Conservation (phyloP, 2,329 filamentous ascomycete species). For the Pezicula rhizophila region DNA sequence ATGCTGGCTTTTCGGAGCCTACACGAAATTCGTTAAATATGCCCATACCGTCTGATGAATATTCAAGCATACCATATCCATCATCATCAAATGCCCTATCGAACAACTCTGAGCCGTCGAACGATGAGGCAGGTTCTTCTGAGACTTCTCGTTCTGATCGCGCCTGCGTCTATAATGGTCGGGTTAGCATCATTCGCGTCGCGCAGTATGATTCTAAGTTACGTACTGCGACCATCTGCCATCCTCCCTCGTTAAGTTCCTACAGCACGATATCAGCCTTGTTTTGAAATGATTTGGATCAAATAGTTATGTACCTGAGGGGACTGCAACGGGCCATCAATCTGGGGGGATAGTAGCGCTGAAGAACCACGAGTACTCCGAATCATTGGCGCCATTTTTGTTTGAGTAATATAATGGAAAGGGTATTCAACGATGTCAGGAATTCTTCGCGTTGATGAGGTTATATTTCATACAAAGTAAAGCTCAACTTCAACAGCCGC, state of each 20-base stretch:
- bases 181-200: not conserved
- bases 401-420: not conserved
- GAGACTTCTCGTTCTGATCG: slow-evolving; percentile 25
- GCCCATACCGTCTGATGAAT: slow-evolving; percentile 22
- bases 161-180: slow-evolving; percentile 13
- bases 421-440: not conserved
- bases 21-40: slow-evolving; percentile 3
- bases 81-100: slow-evolving; percentile 24
- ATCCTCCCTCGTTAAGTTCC: slow-evolving; percentile 25
- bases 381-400: slow-evolving; percentile 26
- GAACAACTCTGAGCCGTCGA: slow-evolving; percentile 28
- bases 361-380: slow-evolving; percentile 12
- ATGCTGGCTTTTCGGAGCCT: slow-evolving; percentile 19
- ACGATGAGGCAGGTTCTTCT: slow-evolving; percentile 25
- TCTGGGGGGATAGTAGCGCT: slow-evolving; percentile 5
- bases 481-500: not conserved
- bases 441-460: not conserved
- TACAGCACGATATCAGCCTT: slow-evolving; percentile 15
- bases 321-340: slow-evolving; percentile 11
- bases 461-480: not conserved
- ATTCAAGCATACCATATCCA: slow-evolving; percentile 20
- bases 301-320: slow-evolving; percentile 10
- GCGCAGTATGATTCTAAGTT: not conserved
- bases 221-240: slow-evolving; percentile 25
- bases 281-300: not conserved